Conservation (phyloP, 1,284 basidiomycete genomes). For the Apiotrichum mycotoxinovorans region DNA sequence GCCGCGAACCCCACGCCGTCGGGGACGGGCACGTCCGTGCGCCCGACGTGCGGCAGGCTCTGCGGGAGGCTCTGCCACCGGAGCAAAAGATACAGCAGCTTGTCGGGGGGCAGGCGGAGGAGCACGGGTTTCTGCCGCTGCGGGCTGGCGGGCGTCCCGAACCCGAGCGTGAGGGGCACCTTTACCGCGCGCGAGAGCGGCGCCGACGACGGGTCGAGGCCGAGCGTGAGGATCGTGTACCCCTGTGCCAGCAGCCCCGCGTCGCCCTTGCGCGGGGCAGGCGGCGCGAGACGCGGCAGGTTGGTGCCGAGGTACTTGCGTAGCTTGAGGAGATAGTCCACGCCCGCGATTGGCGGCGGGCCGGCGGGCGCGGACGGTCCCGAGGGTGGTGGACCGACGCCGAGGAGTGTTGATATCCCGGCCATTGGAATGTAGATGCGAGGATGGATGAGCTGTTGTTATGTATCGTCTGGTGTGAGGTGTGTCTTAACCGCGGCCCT, state of each 20-base stretch:
- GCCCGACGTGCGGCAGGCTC: conserved; percentile 39
- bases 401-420: conserved; percentile 10
- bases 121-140: conserved; percentile 31
- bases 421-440: conserved; percentile 9
- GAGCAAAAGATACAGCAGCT: conserved; percentile 46
- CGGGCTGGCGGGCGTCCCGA: conserved; percentile 27
- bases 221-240: conserved; percentile 48
- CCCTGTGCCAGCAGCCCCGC: conserved; percentile 35
- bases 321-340: conserved; percentile 41
- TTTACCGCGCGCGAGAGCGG: conserved; percentile 40
- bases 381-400: conserved; percentile 12
- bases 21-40: conserved; percentile 45
- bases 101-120: conserved; percentile 46
- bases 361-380: conserved; percentile 4
- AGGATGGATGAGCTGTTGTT: no score
- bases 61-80: conserved; percentile 45
- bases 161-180: conserved; percentile 44
- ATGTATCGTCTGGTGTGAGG: no score
- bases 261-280: conserved; percentile 12
- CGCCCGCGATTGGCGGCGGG: conserved; percentile 32
- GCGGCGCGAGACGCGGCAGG: conserved; percentile 38
- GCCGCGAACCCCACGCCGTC: conserved; percentile 35
- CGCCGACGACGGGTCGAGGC: conserved; percentile 44
- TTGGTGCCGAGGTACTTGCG: conserved; percentile 46
- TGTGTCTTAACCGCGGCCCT: no score